Evolutionary conservation across 192 early-diverging fungal species (phyloP).

Genomic region (Coemansia sp.): DNA sequence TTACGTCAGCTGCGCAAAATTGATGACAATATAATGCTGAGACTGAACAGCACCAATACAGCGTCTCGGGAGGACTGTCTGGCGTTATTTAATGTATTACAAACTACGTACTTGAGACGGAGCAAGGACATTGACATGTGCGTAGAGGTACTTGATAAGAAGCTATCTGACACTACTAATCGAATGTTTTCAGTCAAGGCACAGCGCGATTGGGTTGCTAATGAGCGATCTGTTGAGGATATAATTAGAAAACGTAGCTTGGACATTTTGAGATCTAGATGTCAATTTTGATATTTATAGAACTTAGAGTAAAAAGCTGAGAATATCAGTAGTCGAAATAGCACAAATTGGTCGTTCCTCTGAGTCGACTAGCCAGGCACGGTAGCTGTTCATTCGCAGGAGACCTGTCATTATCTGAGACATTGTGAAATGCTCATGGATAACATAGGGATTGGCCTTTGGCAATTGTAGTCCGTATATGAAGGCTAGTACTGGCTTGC

Average conservation of each 20-base stretch:
- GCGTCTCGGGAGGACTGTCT: conserved; percentile 63
- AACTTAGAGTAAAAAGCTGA: conserved; percentile 36
- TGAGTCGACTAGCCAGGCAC: conserved; percentile 51
- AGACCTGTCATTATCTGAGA: conserved; percentile 53
- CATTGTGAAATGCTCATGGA: conserved; percentile 44
- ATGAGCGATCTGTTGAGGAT: conserved; percentile 70
- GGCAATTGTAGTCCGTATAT: conserved; percentile 38
- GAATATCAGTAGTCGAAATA: conserved; percentile 50
- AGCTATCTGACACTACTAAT: conserved; percentile 2
- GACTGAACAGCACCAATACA: conserved; percentile 75
- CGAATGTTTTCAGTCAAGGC: conserved; percentile 25
- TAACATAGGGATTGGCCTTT: conserved; percentile 36
- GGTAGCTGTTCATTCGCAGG: conserved; percentile 46
- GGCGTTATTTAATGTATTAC: conserved; percentile 66
- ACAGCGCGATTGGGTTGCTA: conserved; percentile 69
- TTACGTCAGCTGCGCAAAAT: conserved; percentile 72
- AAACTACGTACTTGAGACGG: conserved; percentile 66
- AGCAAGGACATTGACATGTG: conserved; percentile 71
- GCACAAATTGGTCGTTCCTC: conserved; percentile 43
- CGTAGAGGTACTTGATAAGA: conserved; percentile 60
- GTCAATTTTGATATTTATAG: conserved; percentile 22
- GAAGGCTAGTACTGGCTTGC: conserved; percentile 52
- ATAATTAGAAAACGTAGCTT: conserved; percentile 71
- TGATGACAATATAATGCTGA: conserved; percentile 82
- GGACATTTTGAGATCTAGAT: conserved; percentile 69